Evolutionary conservation across 129 eudicot genomes (phyloP), one percentile per base, ranked within the genome.

Genomic region (Chrysanthemum seticuspe): DNA sequence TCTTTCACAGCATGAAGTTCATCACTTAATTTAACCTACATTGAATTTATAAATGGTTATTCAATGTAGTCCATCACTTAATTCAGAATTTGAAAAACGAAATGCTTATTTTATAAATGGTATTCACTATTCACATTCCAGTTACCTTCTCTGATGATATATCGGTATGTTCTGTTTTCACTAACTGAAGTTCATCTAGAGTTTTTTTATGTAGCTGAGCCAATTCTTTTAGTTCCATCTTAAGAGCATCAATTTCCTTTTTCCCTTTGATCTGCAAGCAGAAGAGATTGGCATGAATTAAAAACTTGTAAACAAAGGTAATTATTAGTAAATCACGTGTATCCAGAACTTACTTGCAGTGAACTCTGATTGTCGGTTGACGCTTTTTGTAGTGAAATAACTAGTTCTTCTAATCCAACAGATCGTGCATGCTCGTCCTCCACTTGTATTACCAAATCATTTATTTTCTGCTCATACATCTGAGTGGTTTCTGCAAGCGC

Each of bases 401-500:
- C 55, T 59, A 85, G 83, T 69, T 87, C 87, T 71, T 92, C 78
- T 72, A 80, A 72, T 56, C 54, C 72, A 77, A 48, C 82, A 70
- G 61, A 75, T 23, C 58, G 81, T 13, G 79, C 69, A 64, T 70
- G 87, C 76, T 83, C 91, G 34, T 89, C 86, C 58, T 84, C 79
- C 62, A 87, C 70, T 80, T 83, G 85, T 62, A 80, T 75, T 56
- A 70, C 69, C 79, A 93, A 67, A 67, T 83, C 76, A 6, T 72
- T 73, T 55, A 89, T 77, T 73, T 77, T 87, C 71, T 82, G 74
- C 82, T 92, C 98, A 71, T 87, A 85, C 89, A 84, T 92, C 78
- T 85, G 92, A 58, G 88, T 80, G 83, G 88, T 87, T 50, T 89
- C 90, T 23, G 86, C 90, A 71, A 87, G 95, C 77, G 83, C 88